Conservation (phyloP, 805 yeast genomes). For the Candida koratica region DNA sequence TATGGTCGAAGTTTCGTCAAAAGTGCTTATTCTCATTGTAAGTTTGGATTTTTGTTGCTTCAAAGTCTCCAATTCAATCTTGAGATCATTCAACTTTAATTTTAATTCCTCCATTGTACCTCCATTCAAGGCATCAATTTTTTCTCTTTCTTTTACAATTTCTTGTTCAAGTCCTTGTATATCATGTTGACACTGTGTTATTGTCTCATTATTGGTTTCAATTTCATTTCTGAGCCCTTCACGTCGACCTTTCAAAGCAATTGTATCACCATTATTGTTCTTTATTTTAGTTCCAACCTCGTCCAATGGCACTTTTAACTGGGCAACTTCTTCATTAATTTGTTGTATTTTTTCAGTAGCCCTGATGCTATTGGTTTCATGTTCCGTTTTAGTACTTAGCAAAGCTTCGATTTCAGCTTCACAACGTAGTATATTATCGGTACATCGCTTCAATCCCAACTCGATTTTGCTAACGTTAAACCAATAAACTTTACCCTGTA, state of each 20-base stretch:
- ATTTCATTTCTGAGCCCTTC: constrained; percentile 19
- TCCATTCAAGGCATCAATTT: constrained; percentile 41
- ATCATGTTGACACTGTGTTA: constrained; percentile 17
- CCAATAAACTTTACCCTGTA: constrained; percentile 43
- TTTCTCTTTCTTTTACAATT: constrained; percentile 31
- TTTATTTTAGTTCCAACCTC: constrained; percentile 18
- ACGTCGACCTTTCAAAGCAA: constrained; percentile 16
- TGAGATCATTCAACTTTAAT: constrained; percentile 10
- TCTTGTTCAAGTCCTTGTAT: constrained; percentile 21
- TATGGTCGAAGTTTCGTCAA: background rate
- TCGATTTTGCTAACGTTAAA: constrained; percentile 34
- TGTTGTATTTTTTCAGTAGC: background rate
- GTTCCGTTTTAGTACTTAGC: background rate
- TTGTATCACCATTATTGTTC: constrained; percentile 1
- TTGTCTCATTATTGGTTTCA: constrained; percentile 18
- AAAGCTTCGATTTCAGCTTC: constrained; percentile 4
- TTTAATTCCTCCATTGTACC: constrained; percentile 37
- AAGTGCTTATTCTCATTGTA: constrained; percentile 15
- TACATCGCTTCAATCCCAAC: constrained; percentile 11
- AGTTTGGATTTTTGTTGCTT: constrained; percentile 3
- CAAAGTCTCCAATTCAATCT: background rate
- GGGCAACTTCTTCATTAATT: background rate
- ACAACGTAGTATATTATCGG: constrained; percentile 13
- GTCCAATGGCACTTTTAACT: background rate
- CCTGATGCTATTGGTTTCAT: background rate